Evolutionary conservation across 2,329 filamentous ascomycete species (phyloP).

Genomic region (Calonectria pseudoreteaudii): DNA sequence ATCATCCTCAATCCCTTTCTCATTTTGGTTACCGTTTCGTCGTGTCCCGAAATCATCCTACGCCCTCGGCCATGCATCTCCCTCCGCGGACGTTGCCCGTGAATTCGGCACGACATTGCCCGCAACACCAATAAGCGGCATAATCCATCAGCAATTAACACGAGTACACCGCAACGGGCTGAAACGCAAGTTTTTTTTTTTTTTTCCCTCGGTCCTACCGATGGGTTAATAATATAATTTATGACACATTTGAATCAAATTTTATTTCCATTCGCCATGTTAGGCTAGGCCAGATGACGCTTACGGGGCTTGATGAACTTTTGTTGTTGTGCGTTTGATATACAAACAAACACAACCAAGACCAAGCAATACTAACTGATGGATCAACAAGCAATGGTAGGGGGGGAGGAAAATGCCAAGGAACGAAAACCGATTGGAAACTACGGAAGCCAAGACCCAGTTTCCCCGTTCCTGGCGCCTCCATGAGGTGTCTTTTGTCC

Average conservation of each 20-base stretch:
- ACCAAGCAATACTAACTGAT: neutral
- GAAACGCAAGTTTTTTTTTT: neutral
- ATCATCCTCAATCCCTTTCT: neutral
- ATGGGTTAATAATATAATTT: neutral
- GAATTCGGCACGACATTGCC: conserved; percentile 13
- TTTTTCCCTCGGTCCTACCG: neutral
- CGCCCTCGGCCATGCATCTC: neutral
- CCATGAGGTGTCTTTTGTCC: conserved; percentile 39
- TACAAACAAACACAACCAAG: neutral
- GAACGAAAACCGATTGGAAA: conserved; percentile 16
- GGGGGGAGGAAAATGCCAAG: neutral
- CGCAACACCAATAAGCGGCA: conserved; percentile 1
- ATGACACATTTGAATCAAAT: conserved; percentile 4
- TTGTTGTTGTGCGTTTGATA: conserved; percentile 5
- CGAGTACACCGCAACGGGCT: neutral
- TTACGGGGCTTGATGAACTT: neutral
- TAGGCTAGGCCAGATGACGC: neutral
- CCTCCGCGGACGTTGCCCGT: neutral
- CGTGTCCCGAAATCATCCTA: conserved; percentile 14
- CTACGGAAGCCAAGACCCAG: conserved; percentile 17
- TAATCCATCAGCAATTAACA: neutral
- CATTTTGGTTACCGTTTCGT: neutral
- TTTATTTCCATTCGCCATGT: neutral
- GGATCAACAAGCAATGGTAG: neutral
- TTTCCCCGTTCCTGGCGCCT: conserved; percentile 27